These are phyloP conservation scores for Psophocarpus tetragonolobus DNA, from an alignment of 306 rosid species.

Conservation along the genomic window DNA sequence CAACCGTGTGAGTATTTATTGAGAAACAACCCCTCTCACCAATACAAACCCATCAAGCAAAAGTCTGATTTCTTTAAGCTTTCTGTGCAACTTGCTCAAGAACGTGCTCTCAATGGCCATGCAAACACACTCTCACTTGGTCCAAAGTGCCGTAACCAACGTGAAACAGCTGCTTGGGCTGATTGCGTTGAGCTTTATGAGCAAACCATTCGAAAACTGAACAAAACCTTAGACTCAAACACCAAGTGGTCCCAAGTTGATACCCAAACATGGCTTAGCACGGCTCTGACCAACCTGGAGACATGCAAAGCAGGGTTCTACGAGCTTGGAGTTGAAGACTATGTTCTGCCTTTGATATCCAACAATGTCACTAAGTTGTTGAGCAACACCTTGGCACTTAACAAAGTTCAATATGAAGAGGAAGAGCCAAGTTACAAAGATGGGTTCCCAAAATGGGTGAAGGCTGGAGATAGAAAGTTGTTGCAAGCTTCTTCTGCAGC, in stretches of 20 bases:
- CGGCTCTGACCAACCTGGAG: constrained; percentile 67
- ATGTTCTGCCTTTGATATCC: constrained; percentile 46
- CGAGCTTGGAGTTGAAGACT: constrained; percentile 54
- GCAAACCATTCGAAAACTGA: constrained; percentile 48
- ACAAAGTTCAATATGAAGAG: constrained; percentile 47
- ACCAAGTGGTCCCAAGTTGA: constrained; percentile 47
- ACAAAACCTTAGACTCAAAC: constrained; percentile 44
- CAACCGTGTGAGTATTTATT: too few relatives aligned
- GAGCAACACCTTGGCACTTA: constrained; percentile 61
- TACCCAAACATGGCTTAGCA: constrained; percentile 68
- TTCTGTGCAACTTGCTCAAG: too few relatives aligned
- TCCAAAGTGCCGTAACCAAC: too few relatives aligned
- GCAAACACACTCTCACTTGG: too few relatives aligned
- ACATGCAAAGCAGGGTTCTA: constrained; percentile 58
- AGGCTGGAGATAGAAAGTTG: too few relatives aligned
- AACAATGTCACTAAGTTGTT: constrained; percentile 68
- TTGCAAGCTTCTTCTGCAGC: constrained; percentile 53
- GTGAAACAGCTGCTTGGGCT: constrained; percentile 62
- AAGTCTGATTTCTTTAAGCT: too few relatives aligned
- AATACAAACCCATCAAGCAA: too few relatives aligned
- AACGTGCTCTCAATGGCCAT: too few relatives aligned
- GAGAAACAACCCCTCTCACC: too few relatives aligned
- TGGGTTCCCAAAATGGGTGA: constrained; percentile 75
- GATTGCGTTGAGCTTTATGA: constrained; percentile 69
- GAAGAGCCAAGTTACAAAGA: constrained; percentile 27